Percentiles rank a stretch among this genome's conserved stretches.
Conservation (phyloP, 495 filamentous ascomycete species). For the Poronia punctata region DNA sequence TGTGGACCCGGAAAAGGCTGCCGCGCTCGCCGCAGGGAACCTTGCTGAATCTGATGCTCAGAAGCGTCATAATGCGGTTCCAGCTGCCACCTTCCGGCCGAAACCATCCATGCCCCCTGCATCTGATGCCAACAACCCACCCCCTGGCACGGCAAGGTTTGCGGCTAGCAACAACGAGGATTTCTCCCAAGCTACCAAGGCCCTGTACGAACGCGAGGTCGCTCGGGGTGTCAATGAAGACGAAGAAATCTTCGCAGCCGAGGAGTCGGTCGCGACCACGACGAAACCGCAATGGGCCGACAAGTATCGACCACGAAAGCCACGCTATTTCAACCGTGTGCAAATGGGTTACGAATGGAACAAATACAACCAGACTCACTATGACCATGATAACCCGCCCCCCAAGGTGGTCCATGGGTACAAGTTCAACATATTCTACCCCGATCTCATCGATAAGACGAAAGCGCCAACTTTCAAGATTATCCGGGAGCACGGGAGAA, state of each 20-base stretch:
- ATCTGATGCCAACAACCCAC: slow-evolving; percentile 33
- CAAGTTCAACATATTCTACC: slow-evolving; percentile 99
- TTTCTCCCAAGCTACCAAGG: slow-evolving; percentile 85
- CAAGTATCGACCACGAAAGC: slow-evolving; percentile 89
- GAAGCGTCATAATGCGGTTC: slow-evolving; percentile 15
- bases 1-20: slow-evolving; percentile 66
- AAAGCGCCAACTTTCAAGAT: slow-evolving; percentile 94
- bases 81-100: slow-evolving; percentile 13
- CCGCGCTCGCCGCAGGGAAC: slow-evolving; percentile 34
- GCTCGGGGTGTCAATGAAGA: slow-evolving; percentile 87
- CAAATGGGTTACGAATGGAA: slow-evolving; percentile 99
- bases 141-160: slow-evolving; percentile 61
- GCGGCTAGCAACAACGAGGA: slow-evolving; percentile 71
- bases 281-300: slow-evolving; percentile 73
- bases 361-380: slow-evolving; percentile 99
- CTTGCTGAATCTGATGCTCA: slow-evolving; percentile 13
- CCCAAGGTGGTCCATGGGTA: slow-evolving; percentile 98
- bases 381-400: slow-evolving; percentile 97
- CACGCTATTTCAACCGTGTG: slow-evolving; percentile 94
- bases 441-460: slow-evolving; percentile 92
- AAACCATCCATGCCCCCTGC: slow-evolving; percentile 10
- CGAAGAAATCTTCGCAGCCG: slow-evolving; percentile 91
- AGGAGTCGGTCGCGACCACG: slow-evolving; percentile 67
- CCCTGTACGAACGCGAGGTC: slow-evolving; percentile 86
- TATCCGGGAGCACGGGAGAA: slow-evolving; percentile 82